Evolutionary conservation across 2,329 filamentous ascomycete species (phyloP), one percentile per base, ranked within the genome.

Genomic region (Fusarium sp.): DNA sequence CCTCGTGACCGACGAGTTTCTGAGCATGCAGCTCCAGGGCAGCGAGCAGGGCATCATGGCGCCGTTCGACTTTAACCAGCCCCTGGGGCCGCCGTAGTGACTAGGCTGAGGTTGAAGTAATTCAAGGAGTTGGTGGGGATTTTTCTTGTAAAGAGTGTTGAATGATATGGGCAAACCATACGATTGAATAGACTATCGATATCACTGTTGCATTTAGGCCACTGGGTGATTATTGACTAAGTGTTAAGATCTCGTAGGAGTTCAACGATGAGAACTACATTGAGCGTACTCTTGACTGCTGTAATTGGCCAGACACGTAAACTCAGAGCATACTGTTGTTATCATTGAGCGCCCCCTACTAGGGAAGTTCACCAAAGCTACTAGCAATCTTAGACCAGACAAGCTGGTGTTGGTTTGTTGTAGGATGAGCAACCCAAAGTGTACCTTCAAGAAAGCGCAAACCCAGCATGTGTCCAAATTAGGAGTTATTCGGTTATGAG

Each of bases 1-100:
- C n/a, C 73, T 82, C 60, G 78, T 82, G 41, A 82, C 81, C 14
- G 81, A 82, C 45, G 81, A 82, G 67, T 81, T 81, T 59, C 69
- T 82, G 62, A 82, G 81, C 60, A 78, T 80, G 69, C 81, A 82
- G 54, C 79, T 82, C 20, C 81, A 80, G 39, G 73, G 72, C 3
- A 59, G 72, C 4, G 79, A 80, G 20, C 72, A 77, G 37, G 76
- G 73, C 7, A 66, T 81, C 16, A 67, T 75, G 65, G 66, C 76
- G 30, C 73, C 79, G 9, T 82, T 82, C 71, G 80, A 82, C 66
- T 82, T 82, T 66, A 81, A 80, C 43, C 77, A 81, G 43, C 61
- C 67, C 18, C 73, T 71, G 8, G 43, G 75, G 20, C 70, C 70
- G 3, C 73, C 64, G n/a, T 48, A 64, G 11, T 63, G 64, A 54